Evolutionary conservation across 495 filamentous ascomycete species (phyloP).

Genomic region (Penicillium bovifimosum): DNA sequence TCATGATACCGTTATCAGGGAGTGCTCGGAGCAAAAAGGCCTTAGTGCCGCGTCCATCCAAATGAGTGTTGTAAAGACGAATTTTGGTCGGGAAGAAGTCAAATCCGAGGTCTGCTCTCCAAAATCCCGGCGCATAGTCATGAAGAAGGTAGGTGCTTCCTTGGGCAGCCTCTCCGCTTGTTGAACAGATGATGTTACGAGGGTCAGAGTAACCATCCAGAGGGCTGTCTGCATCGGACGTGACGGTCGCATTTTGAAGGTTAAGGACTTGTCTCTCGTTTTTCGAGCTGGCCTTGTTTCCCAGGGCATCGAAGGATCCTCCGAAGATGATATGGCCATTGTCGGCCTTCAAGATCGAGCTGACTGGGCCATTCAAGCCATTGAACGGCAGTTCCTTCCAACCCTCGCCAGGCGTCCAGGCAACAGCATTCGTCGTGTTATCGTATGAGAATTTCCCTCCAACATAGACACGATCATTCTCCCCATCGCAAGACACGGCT

Average conservation of each 20-base stretch:
- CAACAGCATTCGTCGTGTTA: conserved; percentile 83
- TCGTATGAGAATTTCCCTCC: conserved; percentile 76
- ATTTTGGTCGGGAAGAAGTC: conserved; percentile 80
- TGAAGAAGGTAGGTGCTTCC: conserved; percentile 79
- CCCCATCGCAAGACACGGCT: conserved; percentile 75
- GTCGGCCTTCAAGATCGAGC: conserved; percentile 70
- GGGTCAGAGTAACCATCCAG: conserved; percentile 68
- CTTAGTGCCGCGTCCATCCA: conserved; percentile 79
- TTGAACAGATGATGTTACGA: conserved; percentile 79
- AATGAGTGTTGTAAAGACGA: conserved; percentile 82
- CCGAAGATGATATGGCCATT: conserved; percentile 87
- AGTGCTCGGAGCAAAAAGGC: conserved; percentile 76
- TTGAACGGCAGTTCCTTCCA: conserved; percentile 87
- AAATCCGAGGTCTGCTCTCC: conserved; percentile 77
- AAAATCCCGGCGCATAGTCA: conserved; percentile 75
- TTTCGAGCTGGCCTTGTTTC: conserved; percentile 56
- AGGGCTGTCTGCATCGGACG: conserved; percentile 54
- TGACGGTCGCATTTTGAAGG: conserved; percentile 67
- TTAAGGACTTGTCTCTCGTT: conserved; percentile 74
- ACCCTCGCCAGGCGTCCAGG: conserved; percentile 61
- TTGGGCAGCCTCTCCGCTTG: conserved; percentile 54
- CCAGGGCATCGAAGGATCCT: conserved; percentile 85
- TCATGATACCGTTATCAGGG: conserved; percentile 90
- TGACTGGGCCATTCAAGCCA: conserved; percentile 92
- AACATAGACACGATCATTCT: conserved; percentile 80